Percentiles rank a stretch among this genome's conserved stretches.
Conservation (phyloP, 768 basidiomycete species). For the Russula compacta region DNA sequence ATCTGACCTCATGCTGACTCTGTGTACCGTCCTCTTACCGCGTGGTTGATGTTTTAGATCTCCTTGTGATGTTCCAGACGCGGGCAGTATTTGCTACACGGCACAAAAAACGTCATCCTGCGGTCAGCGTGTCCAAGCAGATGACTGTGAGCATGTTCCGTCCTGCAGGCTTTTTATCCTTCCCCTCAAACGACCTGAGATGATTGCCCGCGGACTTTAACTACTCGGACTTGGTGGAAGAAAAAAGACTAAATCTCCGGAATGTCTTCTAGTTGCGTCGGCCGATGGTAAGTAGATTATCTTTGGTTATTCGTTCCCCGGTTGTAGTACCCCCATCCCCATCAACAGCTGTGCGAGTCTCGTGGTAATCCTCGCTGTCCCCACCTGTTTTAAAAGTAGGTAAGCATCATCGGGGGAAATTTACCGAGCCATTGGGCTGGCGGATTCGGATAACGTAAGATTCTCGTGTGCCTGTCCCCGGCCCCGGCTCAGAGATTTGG, state of each 20-base stretch:
- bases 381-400: neutral
- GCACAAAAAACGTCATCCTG: slow-evolving; percentile 11
- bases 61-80: slow-evolving; percentile 12
- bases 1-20: slow-evolving; percentile 8
- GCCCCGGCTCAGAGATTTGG: neutral
- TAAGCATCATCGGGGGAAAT: neutral
- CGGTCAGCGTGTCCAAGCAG: neutral
- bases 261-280: neutral
- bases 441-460: neutral
- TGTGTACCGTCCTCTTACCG: neutral
- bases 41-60: slow-evolving; percentile 11
- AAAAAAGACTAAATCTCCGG: neutral
- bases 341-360: neutral
- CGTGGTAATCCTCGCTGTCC: neutral
- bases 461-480: neutral
- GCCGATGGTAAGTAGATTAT: neutral
- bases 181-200: neutral
- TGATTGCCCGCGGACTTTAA: neutral
- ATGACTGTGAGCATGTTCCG: neutral
- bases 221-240: neutral
- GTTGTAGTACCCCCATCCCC: neutral
- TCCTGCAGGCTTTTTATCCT: slow-evolving; percentile 2
- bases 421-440: neutral
- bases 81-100: neutral
- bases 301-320: slow-evolving; percentile 1